Conservation (phyloP, 2,329 filamentous ascomycete species). For the Aureobasidium subglaciale region DNA sequence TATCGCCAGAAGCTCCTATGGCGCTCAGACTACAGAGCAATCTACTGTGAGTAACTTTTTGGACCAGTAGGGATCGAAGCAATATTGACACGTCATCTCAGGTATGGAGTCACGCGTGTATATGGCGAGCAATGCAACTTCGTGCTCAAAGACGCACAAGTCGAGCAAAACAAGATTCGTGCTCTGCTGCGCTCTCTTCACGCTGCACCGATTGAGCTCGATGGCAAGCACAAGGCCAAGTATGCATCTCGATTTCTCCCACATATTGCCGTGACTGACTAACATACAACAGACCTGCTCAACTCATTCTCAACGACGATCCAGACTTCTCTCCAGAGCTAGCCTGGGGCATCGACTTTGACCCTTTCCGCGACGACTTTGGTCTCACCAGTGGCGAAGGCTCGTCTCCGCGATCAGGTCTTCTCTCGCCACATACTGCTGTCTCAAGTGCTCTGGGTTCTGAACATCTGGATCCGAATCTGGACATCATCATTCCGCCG, state of each 20-base stretch:
- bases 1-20: slow-evolving; percentile 76
- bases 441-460: slow-evolving; percentile 24
- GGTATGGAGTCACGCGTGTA: slow-evolving; percentile 75
- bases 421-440: slow-evolving; percentile 33
- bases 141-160: slow-evolving; percentile 72
- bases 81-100: slow-evolving; percentile 23
- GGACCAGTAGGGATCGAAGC: too few relatives aligned
- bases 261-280: neutral
- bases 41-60: slow-evolving; percentile 54
- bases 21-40: slow-evolving; percentile 85
- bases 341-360: slow-evolving; percentile 51
- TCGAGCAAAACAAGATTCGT: slow-evolving; percentile 65
- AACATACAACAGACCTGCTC: slow-evolving; percentile 53
- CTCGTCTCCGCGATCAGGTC: slow-evolving; percentile 28
- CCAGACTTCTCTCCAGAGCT: slow-evolving; percentile 68
- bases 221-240: slow-evolving; percentile 62
- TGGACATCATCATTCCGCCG: slow-evolving; percentile 40
- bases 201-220: slow-evolving; percentile 57
- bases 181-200: slow-evolving; percentile 55
- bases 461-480: slow-evolving; percentile 17
- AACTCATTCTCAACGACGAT: slow-evolving; percentile 74
- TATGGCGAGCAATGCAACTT: slow-evolving; percentile 84
- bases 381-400: slow-evolving; percentile 38
- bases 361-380: slow-evolving; percentile 38
- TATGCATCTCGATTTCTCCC: slow-evolving; percentile 34